These are phyloP conservation scores for Bipolaris zeicola DNA, from an alignment of 2,329 filamentous ascomycete species.

Conservation along the genomic window DNA sequence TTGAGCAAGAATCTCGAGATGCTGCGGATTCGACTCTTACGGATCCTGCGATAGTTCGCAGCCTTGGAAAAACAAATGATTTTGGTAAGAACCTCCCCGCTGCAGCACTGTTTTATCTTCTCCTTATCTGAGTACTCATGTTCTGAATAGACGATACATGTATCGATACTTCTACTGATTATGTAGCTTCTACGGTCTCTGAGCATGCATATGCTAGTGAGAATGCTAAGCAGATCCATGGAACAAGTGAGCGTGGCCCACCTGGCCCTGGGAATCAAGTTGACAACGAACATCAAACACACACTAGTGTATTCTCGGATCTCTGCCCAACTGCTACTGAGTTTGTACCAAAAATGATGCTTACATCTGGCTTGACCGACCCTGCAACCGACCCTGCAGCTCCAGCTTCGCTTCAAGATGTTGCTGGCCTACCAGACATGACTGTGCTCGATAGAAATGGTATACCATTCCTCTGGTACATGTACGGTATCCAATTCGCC, in stretches of 20 bases:
- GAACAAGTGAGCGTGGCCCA: slow-evolving; percentile 14
- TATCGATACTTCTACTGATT: neutral
- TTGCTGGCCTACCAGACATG: slow-evolving; percentile 19
- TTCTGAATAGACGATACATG: slow-evolving; percentile 7
- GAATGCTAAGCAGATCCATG: slow-evolving; percentile 8
- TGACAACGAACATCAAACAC: slow-evolving; percentile 19
- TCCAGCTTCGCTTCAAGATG: neutral
- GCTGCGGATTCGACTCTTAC: slow-evolving; percentile 8
- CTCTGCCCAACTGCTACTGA: slow-evolving; percentile 41
- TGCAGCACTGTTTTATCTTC: neutral
- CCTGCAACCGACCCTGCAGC: neutral
- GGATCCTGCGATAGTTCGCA: slow-evolving; percentile 25
- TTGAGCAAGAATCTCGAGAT: slow-evolving; percentile 17
- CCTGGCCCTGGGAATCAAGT: slow-evolving; percentile 6
- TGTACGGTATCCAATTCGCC: slow-evolving; percentile 35
- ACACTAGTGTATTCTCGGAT: slow-evolving; percentile 27
- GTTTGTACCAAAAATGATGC: slow-evolving; percentile 31
- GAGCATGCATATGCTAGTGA: neutral
- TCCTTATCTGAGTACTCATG: slow-evolving; percentile 21
- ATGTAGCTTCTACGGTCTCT: neutral
- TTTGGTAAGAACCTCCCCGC: slow-evolving; percentile 23
- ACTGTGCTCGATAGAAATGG: slow-evolving; percentile 32
- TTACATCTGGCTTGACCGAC: neutral
- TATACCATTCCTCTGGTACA: slow-evolving; percentile 38
- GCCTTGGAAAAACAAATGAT: slow-evolving; percentile 17